Evolutionary conservation across 768 basidiomycete species (phyloP), one percentile per base, ranked within the genome.

Genomic region (Russula emetica): DNA sequence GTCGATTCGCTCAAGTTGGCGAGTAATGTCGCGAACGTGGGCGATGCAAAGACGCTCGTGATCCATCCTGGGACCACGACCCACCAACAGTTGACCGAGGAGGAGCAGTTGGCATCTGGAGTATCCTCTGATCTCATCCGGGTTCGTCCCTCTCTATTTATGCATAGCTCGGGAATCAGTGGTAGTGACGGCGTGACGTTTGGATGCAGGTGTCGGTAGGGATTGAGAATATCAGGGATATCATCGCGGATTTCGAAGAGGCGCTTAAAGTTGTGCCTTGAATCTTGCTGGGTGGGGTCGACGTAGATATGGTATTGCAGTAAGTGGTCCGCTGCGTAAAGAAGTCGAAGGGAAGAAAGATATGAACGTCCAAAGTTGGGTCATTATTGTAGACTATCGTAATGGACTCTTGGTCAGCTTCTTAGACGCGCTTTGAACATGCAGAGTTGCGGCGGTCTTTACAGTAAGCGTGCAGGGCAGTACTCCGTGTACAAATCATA

Each of bases 31-130:
- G 87, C 87, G 14, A 90, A 90, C 69, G 85, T 90, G 28, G 87
- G 85, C 30, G 86, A 88, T 63, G 84, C 86, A n/a, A 90, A 92
- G 75, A 90, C 86, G 8, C 80, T 92, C 18, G 86, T 89, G 45
- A 88, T 92, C 62, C 87, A 89, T 70, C 89, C 90, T 1, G 87
- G 85, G 5, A 81, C 82, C 26, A 91, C 91, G 26, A 92, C 90
- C 0, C 90, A 93, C 70, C 78, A 83, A 44, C 88, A 91, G 72
- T 76, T 91, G 54, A 79, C 78, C 0, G 75, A 74, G 24, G 82
- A 79, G 60, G 90, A 92, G 71, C 84, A 85, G 69, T 63, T 78
- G 11, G 75, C 79, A 7, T 79, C 84, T n/a, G 90, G 90, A 8
- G 88, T 91, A 11, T 85, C 86, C 1, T 82, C 85, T 0, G 90